Evolutionary conservation across 2,329 filamentous ascomycete genomes (phyloP).

Genomic region (Albifimbria verrucaria): DNA sequence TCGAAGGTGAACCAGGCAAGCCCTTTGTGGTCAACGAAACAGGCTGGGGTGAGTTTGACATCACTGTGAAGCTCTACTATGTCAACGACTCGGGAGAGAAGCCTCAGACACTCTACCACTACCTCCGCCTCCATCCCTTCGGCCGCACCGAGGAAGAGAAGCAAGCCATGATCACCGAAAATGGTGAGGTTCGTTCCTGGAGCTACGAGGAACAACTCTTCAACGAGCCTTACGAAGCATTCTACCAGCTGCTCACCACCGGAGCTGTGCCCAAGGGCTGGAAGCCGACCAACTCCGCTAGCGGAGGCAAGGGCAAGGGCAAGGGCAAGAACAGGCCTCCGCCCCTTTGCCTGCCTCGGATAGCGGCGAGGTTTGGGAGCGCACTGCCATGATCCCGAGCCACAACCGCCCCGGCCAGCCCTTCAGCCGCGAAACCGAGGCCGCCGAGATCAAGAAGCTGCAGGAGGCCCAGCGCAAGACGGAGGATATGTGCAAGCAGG

Average conservation of each 20-base stretch:
- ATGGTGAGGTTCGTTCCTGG: constrained; percentile 69
- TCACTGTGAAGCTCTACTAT: constrained; percentile 93
- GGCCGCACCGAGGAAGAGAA: constrained; percentile 75
- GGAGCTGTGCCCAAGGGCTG: constrained; percentile 57
- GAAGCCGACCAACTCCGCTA: constrained; percentile 41
- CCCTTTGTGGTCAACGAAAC: constrained; percentile 87
- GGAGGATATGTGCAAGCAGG: constrained; percentile 55
- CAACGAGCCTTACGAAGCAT: constrained; percentile 91
- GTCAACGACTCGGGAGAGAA: constrained; percentile 86
- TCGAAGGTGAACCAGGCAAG: constrained; percentile 67
- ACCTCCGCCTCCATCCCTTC: constrained; percentile 86
- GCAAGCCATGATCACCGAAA: constrained; percentile 54
- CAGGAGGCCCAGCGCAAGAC: constrained; percentile 63
- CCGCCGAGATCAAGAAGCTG: constrained; percentile 57
- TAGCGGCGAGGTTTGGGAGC: constrained; percentile 55
- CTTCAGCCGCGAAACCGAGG: constrained; percentile 71
- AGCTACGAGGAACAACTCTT: constrained; percentile 93
- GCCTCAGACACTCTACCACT: constrained; percentile 92
- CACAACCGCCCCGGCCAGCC: constrained; percentile 63
- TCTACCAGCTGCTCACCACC: constrained; percentile 81
- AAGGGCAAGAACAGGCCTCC: constrained; percentile 41
- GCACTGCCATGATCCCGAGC: constrained; percentile 72
- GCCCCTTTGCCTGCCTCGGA: constrained; percentile 33
- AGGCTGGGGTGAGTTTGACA: constrained; percentile 97
- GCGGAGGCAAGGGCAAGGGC: constrained; percentile 48